A percentile compares a stretch with the other conserved stretches of the same genome.
Conservation (phyloP, 2,329 filamentous ascomycete genomes). For the Bipolaris sorokiniana region DNA sequence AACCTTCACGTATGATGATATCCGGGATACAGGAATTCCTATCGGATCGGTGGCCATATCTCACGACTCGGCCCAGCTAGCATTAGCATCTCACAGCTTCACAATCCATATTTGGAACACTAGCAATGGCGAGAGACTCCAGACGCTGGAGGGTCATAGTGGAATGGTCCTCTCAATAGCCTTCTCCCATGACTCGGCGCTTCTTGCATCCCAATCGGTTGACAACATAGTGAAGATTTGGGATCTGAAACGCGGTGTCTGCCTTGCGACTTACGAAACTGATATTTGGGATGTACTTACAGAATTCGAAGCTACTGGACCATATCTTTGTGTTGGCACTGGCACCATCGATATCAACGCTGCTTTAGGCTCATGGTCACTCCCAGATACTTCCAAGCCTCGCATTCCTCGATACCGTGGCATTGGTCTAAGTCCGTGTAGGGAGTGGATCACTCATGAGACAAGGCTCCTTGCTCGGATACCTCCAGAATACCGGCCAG, state of each 20-base stretch:
- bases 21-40: no score
- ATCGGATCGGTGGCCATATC: background rate
- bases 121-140: background rate
- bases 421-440: background rate
- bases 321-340: background rate
- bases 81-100: background rate
- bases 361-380: background rate
- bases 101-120: background rate
- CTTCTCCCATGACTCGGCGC: background rate
- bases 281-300: background rate
- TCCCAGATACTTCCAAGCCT: background rate
- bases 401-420: background rate
- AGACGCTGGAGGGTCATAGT: background rate
- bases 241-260: background rate
- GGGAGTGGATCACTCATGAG: background rate
- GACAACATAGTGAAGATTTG: background rate
- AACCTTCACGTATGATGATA: background rate
- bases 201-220: background rate
- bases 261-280: background rate
- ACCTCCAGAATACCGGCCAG: background rate
- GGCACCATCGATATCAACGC: background rate
- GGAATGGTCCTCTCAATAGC: background rate
- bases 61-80: background rate
- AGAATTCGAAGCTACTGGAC: background rate
- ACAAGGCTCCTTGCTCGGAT: background rate